phyloP scores from a whole-genome alignment of 257 asterid species.

The Thymus quinquecostatus region DNA sequence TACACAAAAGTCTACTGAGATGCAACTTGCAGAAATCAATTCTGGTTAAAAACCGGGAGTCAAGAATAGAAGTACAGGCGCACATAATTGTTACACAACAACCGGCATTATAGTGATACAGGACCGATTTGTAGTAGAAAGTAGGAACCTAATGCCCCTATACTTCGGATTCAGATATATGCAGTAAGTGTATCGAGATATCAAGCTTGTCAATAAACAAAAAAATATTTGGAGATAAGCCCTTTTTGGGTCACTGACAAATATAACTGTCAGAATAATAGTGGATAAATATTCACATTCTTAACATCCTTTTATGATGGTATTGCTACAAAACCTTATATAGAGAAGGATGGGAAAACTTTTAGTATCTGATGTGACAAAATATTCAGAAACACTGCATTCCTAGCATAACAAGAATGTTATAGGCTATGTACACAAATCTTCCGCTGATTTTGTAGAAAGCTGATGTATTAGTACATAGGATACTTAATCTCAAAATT shows the following conservation, averaged over 20 bases:
- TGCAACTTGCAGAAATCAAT: conserved; percentile 12
- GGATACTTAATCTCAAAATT: conserved; percentile 16
- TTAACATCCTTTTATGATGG: background rate
- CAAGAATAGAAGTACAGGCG: background rate
- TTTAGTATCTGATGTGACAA: background rate
- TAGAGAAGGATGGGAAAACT: conserved; percentile 5
- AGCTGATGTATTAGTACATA: conserved; percentile 11
- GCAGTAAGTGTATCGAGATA: background rate
- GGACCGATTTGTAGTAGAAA: background rate
- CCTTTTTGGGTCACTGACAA: background rate
- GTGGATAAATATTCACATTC: background rate
- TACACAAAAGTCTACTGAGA: background rate
- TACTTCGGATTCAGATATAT: background rate
- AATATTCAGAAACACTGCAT: background rate
- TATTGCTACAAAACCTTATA: conserved; percentile 2
- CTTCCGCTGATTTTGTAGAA: background rate
- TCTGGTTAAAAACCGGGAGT: background rate
- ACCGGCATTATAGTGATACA: background rate
- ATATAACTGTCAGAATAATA: background rate
- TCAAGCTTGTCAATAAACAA: conserved; percentile 2
- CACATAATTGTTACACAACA: no score
- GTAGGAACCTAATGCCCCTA: background rate
- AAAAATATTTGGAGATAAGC: background rate
- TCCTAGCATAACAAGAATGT: conserved; percentile 2
- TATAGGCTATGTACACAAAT: conserved; percentile 1